Percentiles rank a stretch among this genome's conserved stretches.
Evolutionary conservation across 805 yeast genomes (phyloP).

Genomic region (Wickerhamiella alocasiicola): DNA sequence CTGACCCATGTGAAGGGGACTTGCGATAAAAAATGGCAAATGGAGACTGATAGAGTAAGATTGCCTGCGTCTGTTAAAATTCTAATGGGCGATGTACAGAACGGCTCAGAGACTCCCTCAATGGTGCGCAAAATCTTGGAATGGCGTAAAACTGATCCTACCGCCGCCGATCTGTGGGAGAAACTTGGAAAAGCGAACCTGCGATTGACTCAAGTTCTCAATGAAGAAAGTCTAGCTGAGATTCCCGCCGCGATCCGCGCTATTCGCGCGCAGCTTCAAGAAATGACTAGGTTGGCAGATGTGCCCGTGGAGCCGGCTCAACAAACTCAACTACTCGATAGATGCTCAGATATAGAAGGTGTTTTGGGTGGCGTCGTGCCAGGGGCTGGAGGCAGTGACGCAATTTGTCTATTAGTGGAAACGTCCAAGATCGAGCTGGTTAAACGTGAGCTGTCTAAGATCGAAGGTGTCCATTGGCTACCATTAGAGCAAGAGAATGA

Average conservation of each 20-base stretch:
- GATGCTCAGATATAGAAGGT: constrained; percentile 46
- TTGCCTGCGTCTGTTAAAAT: constrained; percentile 60
- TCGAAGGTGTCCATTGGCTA: constrained; percentile 11
- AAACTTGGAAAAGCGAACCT: constrained; percentile 48
- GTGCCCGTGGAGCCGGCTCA: constrained; percentile 80
- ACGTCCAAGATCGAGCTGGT: constrained; percentile 30
- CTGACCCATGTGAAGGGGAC: constrained; percentile 13
- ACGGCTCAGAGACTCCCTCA: constrained; percentile 91
- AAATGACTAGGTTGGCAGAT: constrained; percentile 50
- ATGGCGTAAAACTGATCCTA: constrained; percentile 52
- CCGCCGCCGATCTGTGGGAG: constrained; percentile 42
- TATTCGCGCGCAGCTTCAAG: constrained; percentile 48
- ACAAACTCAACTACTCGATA: constrained; percentile 60
- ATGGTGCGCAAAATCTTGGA: constrained; percentile 60
- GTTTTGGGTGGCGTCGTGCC: constrained; percentile 95
- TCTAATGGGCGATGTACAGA: constrained; percentile 85
- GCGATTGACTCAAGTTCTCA: constrained; percentile 39
- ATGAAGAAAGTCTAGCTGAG: constrained; percentile 15
- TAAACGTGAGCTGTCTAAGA: constrained; percentile 25
- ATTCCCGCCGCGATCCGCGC: constrained; percentile 15
- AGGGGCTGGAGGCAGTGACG: constrained; percentile 98
- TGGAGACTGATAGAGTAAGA: constrained; percentile 39
- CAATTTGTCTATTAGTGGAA: constrained; percentile 60
- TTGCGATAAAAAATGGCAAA: constrained; percentile 42
- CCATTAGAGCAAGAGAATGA: constrained; percentile 12